Base-by-base conservation (phyloP, 129 eudicot species). In the Artemisia argyi region DNA sequence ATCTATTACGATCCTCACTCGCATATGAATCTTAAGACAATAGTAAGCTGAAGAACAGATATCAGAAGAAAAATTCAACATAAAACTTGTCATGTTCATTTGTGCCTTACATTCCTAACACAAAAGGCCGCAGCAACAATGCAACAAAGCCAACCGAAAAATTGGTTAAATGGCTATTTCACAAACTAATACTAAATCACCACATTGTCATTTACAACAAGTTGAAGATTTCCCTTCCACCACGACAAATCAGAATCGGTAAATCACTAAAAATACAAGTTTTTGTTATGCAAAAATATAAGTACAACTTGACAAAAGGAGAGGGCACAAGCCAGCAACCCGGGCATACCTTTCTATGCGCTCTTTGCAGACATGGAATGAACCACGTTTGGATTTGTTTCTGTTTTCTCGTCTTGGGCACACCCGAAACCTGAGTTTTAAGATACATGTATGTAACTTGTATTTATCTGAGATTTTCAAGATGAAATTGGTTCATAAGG, bases 401-500 rank as follows among this genome's bases (percentile, higher is more conserved):
- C 65, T 44, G 39, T 53, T 39, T 39, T 39, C 44, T 39, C 44
- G 2, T 39, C 44, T 39, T 39, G 7, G 9, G 44, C 44, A 39
- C 44, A 39, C 72, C 72, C 44, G n/a, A 51, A 52, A 53, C 61
- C 52, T 15, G 19, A 51, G 68, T 48, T 52, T 22, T 22, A 61
- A 47, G 42, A 42, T 69, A 46, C 76, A 57, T 22, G 58, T 53
- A 16, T 74, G 42, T 49, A 71, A 60, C 58, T 75, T 80, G 73
- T 61, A 53, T 48, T 32, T 17, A 76, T 60, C 65, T 62, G 19
- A 42, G 57, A 13, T 61, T 51, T 61, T 83, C 79, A 92, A 44
- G 97, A 92, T 62, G 97, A 92, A 64, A 92, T 92, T 17, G 97
- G 97, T 71, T 89, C 97, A 39, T 92, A 92, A 62, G 97, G 97